Percentiles rank a stretch among this genome's conserved stretches.
These are phyloP conservation scores for Uronychia binucleata DNA, from an alignment of 73 alveolate genomes.

Conservation along the genomic window DNA sequence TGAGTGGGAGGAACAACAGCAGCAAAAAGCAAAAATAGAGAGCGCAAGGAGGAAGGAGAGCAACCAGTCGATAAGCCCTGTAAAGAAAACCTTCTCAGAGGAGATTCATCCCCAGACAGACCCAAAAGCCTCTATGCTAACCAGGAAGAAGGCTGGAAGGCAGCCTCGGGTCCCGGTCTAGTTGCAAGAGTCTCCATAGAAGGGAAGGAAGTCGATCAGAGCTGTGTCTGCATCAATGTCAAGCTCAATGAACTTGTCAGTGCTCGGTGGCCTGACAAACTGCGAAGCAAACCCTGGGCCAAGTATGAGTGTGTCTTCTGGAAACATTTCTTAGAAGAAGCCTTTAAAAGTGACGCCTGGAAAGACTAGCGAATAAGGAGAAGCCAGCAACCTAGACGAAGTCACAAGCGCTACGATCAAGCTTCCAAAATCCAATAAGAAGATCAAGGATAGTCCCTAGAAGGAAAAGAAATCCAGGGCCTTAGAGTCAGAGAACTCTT, in stretches of 20 bases:
- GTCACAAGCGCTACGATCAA: not conserved
- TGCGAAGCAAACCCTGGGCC: not conserved
- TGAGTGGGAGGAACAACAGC: not conserved
- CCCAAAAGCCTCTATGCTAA: not conserved
- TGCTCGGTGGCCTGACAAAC: not conserved
- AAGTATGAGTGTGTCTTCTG: not conserved
- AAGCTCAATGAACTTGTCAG: not conserved
- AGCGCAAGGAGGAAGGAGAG: not conserved
- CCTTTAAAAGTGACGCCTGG: not conserved
- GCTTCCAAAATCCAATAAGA: not conserved
- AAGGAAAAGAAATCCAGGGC: not conserved
- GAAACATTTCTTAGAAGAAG: not conserved
- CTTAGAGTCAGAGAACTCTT: not conserved
- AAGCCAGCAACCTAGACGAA: not conserved
- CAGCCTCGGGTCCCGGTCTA: not conserved
- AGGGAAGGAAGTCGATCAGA: not conserved
- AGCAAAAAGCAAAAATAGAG: conserved; percentile 1
- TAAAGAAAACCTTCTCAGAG: not conserved
- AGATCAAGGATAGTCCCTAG: not conserved
- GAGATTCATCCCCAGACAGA: not conserved
- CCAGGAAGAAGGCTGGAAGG: not conserved
- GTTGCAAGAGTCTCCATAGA: not conserved
- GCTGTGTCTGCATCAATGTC: not conserved
- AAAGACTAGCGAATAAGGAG: not conserved
- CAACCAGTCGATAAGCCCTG: not conserved